Evolutionary conservation across 1,139 yeast genomes (phyloP), one percentile per base, ranked within the genome.

Genomic region (Spathaspora sp.): DNA sequence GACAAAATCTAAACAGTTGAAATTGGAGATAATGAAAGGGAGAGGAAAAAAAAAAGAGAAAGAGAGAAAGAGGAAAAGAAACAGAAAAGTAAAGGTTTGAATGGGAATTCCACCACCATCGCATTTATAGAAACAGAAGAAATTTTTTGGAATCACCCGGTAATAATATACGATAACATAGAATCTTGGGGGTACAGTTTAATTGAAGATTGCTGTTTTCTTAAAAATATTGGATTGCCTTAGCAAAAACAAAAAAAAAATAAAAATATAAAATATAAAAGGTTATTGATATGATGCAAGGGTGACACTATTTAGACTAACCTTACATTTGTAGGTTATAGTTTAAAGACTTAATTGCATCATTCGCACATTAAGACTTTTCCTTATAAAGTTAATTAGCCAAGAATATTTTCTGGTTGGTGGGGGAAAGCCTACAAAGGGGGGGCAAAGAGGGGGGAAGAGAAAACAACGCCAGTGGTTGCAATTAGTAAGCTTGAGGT

Each of bases 391-490:
- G 18, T 31, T 31, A 31, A 31, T 31, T 5, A 31, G 18, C 36
- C 36, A 31, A 31, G 36, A 31, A 31, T 31, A 26, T 31, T 31
- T 31, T 31, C 31, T 27, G 31, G 27, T n/a, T 29, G 17, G 16
- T 29, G 34, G 16, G 34, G 29, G 10, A 26, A 26, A 26, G 10
- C 3, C n/a, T 26, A 26, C 11, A 11, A 11, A 11, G 36, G 18
- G 36, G 34, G 36, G 36, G 36, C 18, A 13, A 13, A 13, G 36
- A 15, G 13, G 36, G 15, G 36, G 36, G 36, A 13, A 8, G 34
- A 16, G 34, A 8, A 13, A 15, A 15, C 11, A 31, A 15, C n/a
- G 16, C 8, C n/a, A 11, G 36, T 31, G 18, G 36, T 31, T 31
- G 36, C 17, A 31, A 31, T 15, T 31, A 11, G 31, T 27, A 27